Evolutionary conservation across 371 early-diverging fungal genomes (phyloP).

Genomic region (Circinella minor): DNA sequence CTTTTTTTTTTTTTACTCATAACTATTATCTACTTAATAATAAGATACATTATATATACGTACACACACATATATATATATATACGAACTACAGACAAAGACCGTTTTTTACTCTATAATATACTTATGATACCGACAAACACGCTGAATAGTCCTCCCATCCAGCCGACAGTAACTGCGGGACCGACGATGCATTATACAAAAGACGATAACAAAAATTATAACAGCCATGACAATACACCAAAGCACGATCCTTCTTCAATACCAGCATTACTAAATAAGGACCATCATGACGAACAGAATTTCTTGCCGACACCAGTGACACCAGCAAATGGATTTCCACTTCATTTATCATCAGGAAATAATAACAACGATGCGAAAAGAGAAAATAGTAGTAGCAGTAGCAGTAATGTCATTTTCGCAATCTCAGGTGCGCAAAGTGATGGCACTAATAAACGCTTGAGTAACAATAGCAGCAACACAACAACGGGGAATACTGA

Average conservation of each 20-base stretch:
- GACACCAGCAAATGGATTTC: slow-evolving; percentile 25
- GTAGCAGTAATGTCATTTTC: background rate
- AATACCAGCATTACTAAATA: slow-evolving; percentile 14
- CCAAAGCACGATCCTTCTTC: slow-evolving; percentile 3
- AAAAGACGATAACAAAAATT: slow-evolving; percentile 6
- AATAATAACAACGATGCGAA: background rate
- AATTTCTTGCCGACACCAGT: slow-evolving; percentile 30
- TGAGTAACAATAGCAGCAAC: slow-evolving; percentile 1
- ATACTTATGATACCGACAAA: background rate
- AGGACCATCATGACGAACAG: slow-evolving; percentile 6
- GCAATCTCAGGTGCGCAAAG: slow-evolving; percentile 6
- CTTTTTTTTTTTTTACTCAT: background rate
- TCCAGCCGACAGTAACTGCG: background rate
- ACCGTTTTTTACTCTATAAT: background rate
- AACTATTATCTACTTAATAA: background rate
- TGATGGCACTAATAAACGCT: slow-evolving; percentile 3
- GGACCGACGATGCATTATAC: background rate
- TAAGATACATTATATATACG: no score
- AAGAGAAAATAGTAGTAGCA: background rate
- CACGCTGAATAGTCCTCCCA: slow-evolving; percentile 1
- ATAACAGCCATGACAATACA: background rate
- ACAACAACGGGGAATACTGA: background rate
- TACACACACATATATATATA: background rate
- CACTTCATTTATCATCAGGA: slow-evolving; percentile 14
- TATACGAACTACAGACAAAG: background rate